Evolutionary conservation across 2,329 filamentous ascomycete species (phyloP).

Genomic region (Pseudogymnoascus sp.): DNA sequence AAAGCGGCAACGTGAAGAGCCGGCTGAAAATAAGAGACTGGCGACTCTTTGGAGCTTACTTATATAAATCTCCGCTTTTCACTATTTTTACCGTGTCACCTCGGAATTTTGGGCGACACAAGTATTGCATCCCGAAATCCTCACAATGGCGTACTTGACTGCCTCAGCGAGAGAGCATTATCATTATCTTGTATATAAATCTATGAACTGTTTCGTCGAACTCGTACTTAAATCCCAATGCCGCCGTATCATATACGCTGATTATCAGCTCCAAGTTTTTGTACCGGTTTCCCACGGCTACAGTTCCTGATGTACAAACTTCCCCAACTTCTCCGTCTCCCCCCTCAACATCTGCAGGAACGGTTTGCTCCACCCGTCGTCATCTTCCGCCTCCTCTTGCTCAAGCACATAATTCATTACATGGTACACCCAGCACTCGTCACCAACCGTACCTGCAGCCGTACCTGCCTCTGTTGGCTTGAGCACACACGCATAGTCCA

Average conservation of each 20-base stretch:
- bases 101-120: too few relatives aligned
- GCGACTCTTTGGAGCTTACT: too few relatives aligned
- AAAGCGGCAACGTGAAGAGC: too few relatives aligned
- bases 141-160: not conserved
- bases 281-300: not conserved
- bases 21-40: too few relatives aligned
- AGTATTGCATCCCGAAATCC: not conserved
- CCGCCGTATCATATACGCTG: not conserved
- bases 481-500: conserved; percentile 22
- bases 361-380: conserved; percentile 5
- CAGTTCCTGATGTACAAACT: conserved; percentile 10
- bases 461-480: conserved; percentile 15
- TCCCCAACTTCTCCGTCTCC: conserved; percentile 5
- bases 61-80: too few relatives aligned
- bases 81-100: too few relatives aligned
- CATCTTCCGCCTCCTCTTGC: not conserved
- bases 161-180: conserved; percentile 2
- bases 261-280: not conserved
- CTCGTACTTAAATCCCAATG: not conserved
- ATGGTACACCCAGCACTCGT: conserved; percentile 53
- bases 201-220: not conserved
- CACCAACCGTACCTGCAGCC: conserved; percentile 28
- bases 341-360: conserved; percentile 11
- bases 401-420: conserved; percentile 26
- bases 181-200: conserved; percentile 5